phyloP scores from a whole-genome alignment of 306 rosid species.

The Vicia sativa region DNA sequence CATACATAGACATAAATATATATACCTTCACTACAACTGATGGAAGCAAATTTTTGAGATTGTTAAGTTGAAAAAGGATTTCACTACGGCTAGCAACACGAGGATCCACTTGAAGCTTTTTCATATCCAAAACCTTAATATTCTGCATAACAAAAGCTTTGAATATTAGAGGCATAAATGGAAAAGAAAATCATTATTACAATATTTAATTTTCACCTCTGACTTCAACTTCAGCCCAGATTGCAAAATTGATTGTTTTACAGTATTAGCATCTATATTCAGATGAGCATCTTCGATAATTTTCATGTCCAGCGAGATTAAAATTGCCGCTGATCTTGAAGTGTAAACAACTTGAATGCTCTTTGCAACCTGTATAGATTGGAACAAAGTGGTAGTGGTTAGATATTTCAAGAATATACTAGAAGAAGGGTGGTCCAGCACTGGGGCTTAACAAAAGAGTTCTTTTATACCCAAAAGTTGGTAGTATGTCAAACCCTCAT shows the following conservation, averaged over 20 bases:
- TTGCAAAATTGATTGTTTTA: conserved; percentile 68
- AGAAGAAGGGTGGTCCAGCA: conserved; percentile 3
- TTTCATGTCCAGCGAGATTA: conserved; percentile 69
- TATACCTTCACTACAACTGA: conserved; percentile 73
- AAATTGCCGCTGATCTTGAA: conserved; percentile 60
- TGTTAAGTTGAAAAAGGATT: conserved; percentile 72
- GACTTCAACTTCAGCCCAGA: conserved; percentile 70
- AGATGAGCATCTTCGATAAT: conserved; percentile 66
- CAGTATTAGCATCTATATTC: conserved; percentile 71
- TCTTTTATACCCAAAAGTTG: background rate
- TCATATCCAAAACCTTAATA: conserved; percentile 61
- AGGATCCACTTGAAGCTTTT: conserved; percentile 68
- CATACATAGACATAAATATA: background rate
- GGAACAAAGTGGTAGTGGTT: conserved; percentile 7
- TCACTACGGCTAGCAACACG: conserved; percentile 61
- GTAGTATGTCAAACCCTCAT: background rate
- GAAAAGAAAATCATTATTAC: conserved; percentile 18
- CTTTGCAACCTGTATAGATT: conserved; percentile 70
- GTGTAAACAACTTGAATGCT: conserved; percentile 63
- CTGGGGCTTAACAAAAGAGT: conserved; percentile 10
- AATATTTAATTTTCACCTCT: conserved; percentile 59
- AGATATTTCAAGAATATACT: conserved; percentile 10
- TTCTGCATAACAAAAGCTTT: conserved; percentile 59
- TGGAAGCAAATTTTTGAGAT: conserved; percentile 72
- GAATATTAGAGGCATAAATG: conserved; percentile 37